Base-by-base conservation (phyloP, 2,329 filamentous ascomycete species). In the Chaetomiaceae sp. region DNA sequence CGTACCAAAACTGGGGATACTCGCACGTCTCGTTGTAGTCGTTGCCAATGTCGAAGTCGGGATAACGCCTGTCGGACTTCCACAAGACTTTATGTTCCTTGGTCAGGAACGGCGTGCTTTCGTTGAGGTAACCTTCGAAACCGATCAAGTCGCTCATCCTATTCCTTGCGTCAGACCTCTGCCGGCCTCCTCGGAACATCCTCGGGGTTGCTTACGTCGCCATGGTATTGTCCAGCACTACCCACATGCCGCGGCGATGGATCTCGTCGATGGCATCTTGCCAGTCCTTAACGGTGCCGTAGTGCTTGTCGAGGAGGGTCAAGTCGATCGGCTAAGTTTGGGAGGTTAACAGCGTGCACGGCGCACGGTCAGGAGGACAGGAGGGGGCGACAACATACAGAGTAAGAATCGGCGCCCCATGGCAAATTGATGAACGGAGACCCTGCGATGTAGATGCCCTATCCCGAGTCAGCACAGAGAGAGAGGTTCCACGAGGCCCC, bases 221-320 rank as follows among this genome's bases (percentile, higher is more conserved):
- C 62, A 85, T 74, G 2, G 82, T 85, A 60, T 85, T 85, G 62
- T 85, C 82, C 53, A 85, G 65, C 27, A 86, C 68, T 35, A 85
- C 79, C 66, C 83, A 84, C 81, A 86, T 85, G 47, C 73, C 77
- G 25, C 78, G 72, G 3, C 66, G 65, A 59, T 86, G 82, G n/a
- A 85, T 81, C 42, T 79, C 79, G 8, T 73, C 68, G 46, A 85
- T 77, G 2, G 75, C 73, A 40, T 69, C 64, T 58, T 80, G 75
- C 79, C 81, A 85, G 48, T 72, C 68, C 16, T 75, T 65, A 48
- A 86, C 77, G 44, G 73, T 75, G 16, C 82, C 82, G 55, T 78
- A 80, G 60, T 86, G 82, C 40, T 75, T 72, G 59, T 85, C 82
- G 14, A 86, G 70, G 23, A 85, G 70, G 0, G 81, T 84, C 30